Conservation (phyloP, 2,329 filamentous ascomycete genomes). For the Coniochaeta pulveracea region DNA sequence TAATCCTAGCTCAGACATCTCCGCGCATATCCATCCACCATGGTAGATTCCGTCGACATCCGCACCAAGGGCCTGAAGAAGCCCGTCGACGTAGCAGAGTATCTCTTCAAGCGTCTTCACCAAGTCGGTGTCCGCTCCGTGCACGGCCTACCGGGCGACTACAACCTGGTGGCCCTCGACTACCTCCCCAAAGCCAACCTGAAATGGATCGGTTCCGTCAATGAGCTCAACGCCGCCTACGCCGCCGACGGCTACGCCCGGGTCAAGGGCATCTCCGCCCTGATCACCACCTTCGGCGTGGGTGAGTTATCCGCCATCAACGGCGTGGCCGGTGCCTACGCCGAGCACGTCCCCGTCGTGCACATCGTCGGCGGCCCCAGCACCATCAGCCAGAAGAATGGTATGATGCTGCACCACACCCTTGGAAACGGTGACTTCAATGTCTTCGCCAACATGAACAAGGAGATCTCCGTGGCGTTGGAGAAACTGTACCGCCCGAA, state of each 20-base stretch:
- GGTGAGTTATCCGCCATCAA: constrained; percentile 66
- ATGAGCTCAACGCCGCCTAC: constrained; percentile 66
- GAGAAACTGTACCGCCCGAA: constrained; percentile 59
- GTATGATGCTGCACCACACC: constrained; percentile 52
- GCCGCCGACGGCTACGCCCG: constrained; percentile 73
- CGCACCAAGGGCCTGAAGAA: constrained; percentile 1
- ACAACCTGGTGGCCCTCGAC: constrained; percentile 59
- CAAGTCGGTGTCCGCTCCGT: constrained; percentile 54
- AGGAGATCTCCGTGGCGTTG: constrained; percentile 57
- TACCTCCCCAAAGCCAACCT: constrained; percentile 48
- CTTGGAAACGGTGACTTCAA: constrained; percentile 72
- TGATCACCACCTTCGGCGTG: constrained; percentile 68
- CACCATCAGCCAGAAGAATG: constrained; percentile 33
- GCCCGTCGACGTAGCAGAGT: constrained; percentile 48
- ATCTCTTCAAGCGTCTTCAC: constrained; percentile 53
- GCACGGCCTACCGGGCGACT: constrained; percentile 63
- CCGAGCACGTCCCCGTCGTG: constrained; percentile 60
- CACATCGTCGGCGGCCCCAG: constrained; percentile 51
- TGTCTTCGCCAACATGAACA: constrained; percentile 71
- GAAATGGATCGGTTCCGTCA: constrained; percentile 58
- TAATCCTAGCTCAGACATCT: too few species aligned
- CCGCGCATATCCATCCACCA: too few species aligned
- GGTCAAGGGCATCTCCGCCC: constrained; percentile 56
- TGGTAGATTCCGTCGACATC: constrained; percentile 1
- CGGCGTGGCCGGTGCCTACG: constrained; percentile 62